Conservation (phyloP, 768 basidiomycete species). For the Mycena haematopus region DNA sequence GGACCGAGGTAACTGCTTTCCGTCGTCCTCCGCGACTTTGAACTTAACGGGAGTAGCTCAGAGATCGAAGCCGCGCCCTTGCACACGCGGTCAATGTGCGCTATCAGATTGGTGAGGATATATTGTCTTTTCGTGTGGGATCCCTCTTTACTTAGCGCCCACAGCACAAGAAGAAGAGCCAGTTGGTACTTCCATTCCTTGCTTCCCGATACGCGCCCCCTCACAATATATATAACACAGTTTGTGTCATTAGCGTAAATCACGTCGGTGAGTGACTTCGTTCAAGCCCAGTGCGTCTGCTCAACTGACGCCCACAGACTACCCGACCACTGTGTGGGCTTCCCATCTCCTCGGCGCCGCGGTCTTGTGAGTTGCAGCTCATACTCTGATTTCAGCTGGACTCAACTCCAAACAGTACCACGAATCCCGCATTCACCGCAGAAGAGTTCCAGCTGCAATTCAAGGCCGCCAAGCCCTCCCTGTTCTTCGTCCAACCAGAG, state of each 20-base stretch:
- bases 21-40: neutral
- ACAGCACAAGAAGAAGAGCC: neutral
- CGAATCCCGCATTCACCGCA: conserved; percentile 47
- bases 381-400: neutral
- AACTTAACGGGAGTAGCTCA: conserved; percentile 11
- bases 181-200: neutral
- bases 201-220: neutral
- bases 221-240: neutral
- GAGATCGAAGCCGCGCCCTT: conserved; percentile 3
- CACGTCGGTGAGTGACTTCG: neutral
- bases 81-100: conserved; percentile 25
- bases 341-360: conserved; percentile 45
- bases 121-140: neutral
- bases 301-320: conserved; percentile 34
- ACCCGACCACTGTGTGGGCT: conserved; percentile 44
- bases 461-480: conserved; percentile 35
- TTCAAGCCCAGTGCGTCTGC: neutral
- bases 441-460: conserved; percentile 50
- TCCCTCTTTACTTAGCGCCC: neutral
- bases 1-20: neutral
- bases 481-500: conserved; percentile 41
- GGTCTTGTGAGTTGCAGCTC: conserved; percentile 38
- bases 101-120: conserved; percentile 36
- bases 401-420: conserved; percentile 40
- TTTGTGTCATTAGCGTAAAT: conserved; percentile 6